Percentiles rank a stretch among this genome's conserved stretches.
Evolutionary conservation across 2,329 filamentous ascomycete genomes (phyloP).

Genomic region (Ophiostoma novo-ulmi): DNA sequence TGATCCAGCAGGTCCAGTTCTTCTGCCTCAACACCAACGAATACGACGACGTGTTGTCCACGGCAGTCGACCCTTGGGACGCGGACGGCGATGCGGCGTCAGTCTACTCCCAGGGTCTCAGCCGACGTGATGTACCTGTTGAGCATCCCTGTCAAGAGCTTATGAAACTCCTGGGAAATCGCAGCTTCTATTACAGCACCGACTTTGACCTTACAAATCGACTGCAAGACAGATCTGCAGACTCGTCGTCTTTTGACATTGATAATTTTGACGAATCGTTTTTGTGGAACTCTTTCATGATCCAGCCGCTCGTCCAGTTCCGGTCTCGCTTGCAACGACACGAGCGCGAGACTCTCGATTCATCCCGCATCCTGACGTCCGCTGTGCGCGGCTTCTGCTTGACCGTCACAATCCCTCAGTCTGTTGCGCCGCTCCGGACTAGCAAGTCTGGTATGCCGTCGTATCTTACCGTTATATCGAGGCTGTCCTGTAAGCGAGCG

Average conservation of each 20-base stretch:
- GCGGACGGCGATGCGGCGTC: constrained; percentile 46
- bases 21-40: constrained; percentile 83
- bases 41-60: constrained; percentile 69
- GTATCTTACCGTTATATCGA: constrained; percentile 81
- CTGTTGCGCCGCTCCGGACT: constrained; percentile 63
- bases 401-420: constrained; percentile 77
- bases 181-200: constrained; percentile 97
- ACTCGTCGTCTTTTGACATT: constrained; percentile 76
- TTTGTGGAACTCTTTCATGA: constrained; percentile 98
- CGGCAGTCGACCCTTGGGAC: constrained; percentile 45
- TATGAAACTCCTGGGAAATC: constrained; percentile 86
- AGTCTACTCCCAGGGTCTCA: constrained; percentile 48
- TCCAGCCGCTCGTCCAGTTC: constrained; percentile 84
- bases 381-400: constrained; percentile 90
- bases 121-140: constrained; percentile 62
- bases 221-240: constrained; percentile 77
- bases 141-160: constrained; percentile 89
- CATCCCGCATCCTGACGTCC: constrained; percentile 81
- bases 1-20: constrained; percentile 82
- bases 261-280: constrained; percentile 90
- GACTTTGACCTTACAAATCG: constrained; percentile 95
- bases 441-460: constrained; percentile 69
- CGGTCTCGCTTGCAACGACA: constrained; percentile 70
- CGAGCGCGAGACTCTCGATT: constrained; percentile 76
- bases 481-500: constrained; percentile 82